Conservation (phyloP, 345 rosid genomes). For the thale cress (Arabidopsis thaliana) region DNA sequence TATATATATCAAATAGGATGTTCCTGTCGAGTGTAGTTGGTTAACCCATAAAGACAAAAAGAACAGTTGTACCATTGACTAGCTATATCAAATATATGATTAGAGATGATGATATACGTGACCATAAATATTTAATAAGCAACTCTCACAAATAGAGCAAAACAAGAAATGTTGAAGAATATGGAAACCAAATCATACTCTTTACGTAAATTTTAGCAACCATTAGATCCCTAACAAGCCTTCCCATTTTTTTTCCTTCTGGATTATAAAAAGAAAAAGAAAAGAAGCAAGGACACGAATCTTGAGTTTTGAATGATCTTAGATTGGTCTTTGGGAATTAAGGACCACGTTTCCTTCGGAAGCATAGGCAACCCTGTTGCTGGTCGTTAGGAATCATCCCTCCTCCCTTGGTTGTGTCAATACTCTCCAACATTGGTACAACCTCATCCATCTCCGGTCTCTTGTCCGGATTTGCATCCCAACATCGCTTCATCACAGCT, state of each 20-base stretch:
- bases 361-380: conserved; percentile 83
- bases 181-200: conserved; percentile 41
- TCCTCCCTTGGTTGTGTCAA: conserved; percentile 89
- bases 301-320: conserved; percentile 36
- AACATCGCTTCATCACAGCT: conserved; percentile 92
- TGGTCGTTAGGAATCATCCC: conserved; percentile 97
- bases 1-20: too few species aligned
- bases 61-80: neutral
- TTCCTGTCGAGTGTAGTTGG: neutral
- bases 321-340: conserved; percentile 35
- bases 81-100: neutral
- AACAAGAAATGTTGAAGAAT: conserved; percentile 30
- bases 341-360: conserved; percentile 85
- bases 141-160: conserved; percentile 28
- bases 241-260: conserved; percentile 2
- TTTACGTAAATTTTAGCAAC: conserved; percentile 28
- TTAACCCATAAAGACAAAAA: neutral
- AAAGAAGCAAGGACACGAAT: conserved; percentile 5
- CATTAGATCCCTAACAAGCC: conserved; percentile 38
- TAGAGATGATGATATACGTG: conserved; percentile 19
- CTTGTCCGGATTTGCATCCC: conserved; percentile 95
- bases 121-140: conserved; percentile 7
- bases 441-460: conserved; percentile 99
- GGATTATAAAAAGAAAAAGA: conserved; percentile 3
- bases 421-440: conserved; percentile 86